phyloP scores from a whole-genome alignment of 2,329 filamentous ascomycete genomes.

The Epichloe sibirici region DNA sequence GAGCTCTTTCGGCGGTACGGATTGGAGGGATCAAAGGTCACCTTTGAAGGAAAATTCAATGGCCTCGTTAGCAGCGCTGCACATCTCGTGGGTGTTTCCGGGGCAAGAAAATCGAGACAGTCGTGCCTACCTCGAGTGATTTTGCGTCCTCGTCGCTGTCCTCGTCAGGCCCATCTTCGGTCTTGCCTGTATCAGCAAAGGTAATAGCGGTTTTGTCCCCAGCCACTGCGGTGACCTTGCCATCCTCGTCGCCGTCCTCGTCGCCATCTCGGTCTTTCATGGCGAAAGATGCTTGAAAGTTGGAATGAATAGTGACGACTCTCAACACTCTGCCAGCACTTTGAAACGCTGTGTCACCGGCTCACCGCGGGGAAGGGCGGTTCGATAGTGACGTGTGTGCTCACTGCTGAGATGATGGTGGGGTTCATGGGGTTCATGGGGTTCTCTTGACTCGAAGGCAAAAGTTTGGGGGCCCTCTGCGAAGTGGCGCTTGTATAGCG shows the following conservation, averaged over 20 bases:
- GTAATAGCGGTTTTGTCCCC: conserved; percentile 13
- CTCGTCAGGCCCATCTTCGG: conserved; percentile 1
- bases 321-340: neutral
- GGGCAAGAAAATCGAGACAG: neutral
- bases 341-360: neutral
- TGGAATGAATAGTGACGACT: neutral
- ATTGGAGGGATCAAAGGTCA: conserved; percentile 49
- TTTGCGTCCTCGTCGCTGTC: conserved; percentile 35
- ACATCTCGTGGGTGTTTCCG: neutral
- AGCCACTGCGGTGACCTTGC: conserved; percentile 4
- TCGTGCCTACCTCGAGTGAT: conserved; percentile 35
- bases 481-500: too few relatives aligned
- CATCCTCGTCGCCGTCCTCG: conserved; percentile 12
- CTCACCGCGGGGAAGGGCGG: neutral
- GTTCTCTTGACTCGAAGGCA: too few relatives aligned
- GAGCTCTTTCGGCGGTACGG: conserved; percentile 55
- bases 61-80: neutral
- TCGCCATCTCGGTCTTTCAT: conserved; percentile 10
- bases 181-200: conserved; percentile 10
- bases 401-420: too few relatives aligned
- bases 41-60: conserved; percentile 24
- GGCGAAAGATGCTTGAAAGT: neutral
- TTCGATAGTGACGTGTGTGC: too few relatives aligned
- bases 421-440: too few relatives aligned
- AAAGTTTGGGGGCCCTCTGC: too few relatives aligned